Percentiles rank a stretch among this genome's conserved stretches.
phyloP scores from a whole-genome alignment of 129 eudicot species.

The Lactuca saligna region DNA sequence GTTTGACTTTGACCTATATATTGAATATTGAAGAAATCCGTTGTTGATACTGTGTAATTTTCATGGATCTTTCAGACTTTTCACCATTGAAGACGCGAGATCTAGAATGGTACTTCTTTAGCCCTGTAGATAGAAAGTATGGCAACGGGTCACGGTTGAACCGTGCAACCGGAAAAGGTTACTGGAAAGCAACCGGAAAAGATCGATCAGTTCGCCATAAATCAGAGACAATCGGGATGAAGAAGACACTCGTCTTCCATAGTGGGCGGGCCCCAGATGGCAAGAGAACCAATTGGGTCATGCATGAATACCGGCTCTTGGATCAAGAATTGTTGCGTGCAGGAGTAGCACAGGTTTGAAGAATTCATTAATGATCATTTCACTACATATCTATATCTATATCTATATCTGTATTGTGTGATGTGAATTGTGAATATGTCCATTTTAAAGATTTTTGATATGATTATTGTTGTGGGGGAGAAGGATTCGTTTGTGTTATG shows the following conservation, averaged over 20 bases:
- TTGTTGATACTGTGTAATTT: slow-evolving; percentile 5
- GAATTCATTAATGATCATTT: no score
- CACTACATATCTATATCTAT: no score
- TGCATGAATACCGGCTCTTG: slow-evolving; percentile 78
- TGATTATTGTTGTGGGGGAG: slow-evolving; percentile 36
- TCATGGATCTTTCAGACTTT: slow-evolving; percentile 38
- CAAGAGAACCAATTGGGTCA: slow-evolving; percentile 86
- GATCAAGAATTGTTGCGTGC: slow-evolving; percentile 61
- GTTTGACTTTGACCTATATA: neutral
- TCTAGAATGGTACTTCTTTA: slow-evolving; percentile 82
- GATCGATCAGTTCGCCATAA: slow-evolving; percentile 69
- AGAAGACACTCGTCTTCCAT: slow-evolving; percentile 82
- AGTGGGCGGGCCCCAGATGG: slow-evolving; percentile 89
- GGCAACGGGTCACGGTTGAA: slow-evolving; percentile 72
- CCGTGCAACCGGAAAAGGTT: slow-evolving; percentile 79
- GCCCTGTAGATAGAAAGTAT: slow-evolving; percentile 77
- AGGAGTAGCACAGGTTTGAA: slow-evolving; percentile 67
- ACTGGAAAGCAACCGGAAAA: slow-evolving; percentile 88
- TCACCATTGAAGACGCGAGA: slow-evolving; percentile 76
- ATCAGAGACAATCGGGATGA: slow-evolving; percentile 68
- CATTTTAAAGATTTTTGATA: slow-evolving; percentile 21
- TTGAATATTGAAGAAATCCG: slow-evolving; percentile 3
- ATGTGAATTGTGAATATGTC: neutral
- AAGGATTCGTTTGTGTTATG: slow-evolving; percentile 90
- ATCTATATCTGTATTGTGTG: no score